Evolutionary conservation across 352 stramenopile species (phyloP), one percentile per base, ranked within the genome.

Genomic region (Phytophthora constricta): DNA sequence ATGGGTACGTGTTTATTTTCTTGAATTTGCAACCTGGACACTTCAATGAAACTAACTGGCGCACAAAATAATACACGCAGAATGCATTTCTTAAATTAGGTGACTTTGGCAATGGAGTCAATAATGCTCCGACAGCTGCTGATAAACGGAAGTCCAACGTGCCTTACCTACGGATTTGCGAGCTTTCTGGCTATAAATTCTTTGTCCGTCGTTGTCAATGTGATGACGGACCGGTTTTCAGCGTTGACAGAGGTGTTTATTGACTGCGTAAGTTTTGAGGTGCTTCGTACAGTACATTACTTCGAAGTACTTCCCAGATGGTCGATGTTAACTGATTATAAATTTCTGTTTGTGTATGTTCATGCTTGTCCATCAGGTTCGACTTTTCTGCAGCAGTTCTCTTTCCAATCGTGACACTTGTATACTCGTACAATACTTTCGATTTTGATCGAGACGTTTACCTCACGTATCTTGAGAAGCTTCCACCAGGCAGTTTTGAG

Each of bases 401-500:
- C 2, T 80, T 68, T 22, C 68, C 72, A 1, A 70, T 77, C 25
- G 2, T 50, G 27, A 60, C 58, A n/a, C 42, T 80, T 2, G n/a
- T 70, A 0, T 76, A 72, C 58, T 56, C 56, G 37, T 68, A 68
- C 28, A 45, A 57, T 13, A 59, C 58, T 16, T 76, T 82, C 22
- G 58, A 64, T 11, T 77, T 79, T 13, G 70, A 79, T 49, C 50
- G 28, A 1, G 26, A 43, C 22, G 60, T 61, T 3, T 70, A 70
- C 26, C 37, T 58, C 0, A 64, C 76, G 2, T 76, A 68, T 28
- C 20, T 67, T 1, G 50, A 67, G 11, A 58, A 58, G 5, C 64
- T 74, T 2, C 57, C 62, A 19, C 19, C 57, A 22, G 67, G 67
- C 4, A 68, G 48, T 23, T 77, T 82, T 37, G 74, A 82, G 50